Conservation (phyloP, 192 early-diverging fungal species). For the Coemansia sp. region DNA sequence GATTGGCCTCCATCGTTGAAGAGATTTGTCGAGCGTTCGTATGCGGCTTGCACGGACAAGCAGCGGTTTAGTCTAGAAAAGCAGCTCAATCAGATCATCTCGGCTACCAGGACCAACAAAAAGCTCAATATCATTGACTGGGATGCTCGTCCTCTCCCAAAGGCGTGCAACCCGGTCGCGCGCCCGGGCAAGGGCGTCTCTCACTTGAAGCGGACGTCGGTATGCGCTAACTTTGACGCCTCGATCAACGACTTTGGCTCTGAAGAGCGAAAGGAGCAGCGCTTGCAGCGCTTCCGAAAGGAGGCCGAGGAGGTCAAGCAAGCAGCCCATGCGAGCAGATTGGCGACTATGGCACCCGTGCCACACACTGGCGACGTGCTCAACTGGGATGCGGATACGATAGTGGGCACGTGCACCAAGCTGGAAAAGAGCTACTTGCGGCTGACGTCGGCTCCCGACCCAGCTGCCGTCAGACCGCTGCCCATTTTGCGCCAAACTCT, state of each 20-base stretch:
- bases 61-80: slow-evolving; percentile 26
- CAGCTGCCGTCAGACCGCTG: slow-evolving; percentile 89
- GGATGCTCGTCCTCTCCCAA: slow-evolving; percentile 40
- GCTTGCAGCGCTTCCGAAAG: slow-evolving; percentile 42
- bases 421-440: slow-evolving; percentile 94
- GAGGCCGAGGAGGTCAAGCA: slow-evolving; percentile 40
- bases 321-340: slow-evolving; percentile 23
- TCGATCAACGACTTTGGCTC: slow-evolving; percentile 37
- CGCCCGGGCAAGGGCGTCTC: background rate
- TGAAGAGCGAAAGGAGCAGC: slow-evolving; percentile 45
- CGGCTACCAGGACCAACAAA: slow-evolving; percentile 43
- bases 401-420: slow-evolving; percentile 82
- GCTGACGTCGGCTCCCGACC: slow-evolving; percentile 92
- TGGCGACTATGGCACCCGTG: slow-evolving; percentile 32
- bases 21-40: slow-evolving; percentile 55
- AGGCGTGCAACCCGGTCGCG: slow-evolving; percentile 34
- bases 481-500: slow-evolving; percentile 74
- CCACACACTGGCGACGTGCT: slow-evolving; percentile 61
- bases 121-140: slow-evolving; percentile 46
- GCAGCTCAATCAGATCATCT: slow-evolving; percentile 53
- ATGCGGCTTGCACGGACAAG: slow-evolving; percentile 26
- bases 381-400: slow-evolving; percentile 79
- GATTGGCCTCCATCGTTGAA: slow-evolving; percentile 44
- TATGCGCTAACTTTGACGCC: slow-evolving; percentile 6
- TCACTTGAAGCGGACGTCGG: slow-evolving; percentile 26